These are phyloP conservation scores for Ophiocordyceps camponoti-saundersi DNA, from an alignment of 2,329 filamentous ascomycete species.

Conservation along the genomic window DNA sequence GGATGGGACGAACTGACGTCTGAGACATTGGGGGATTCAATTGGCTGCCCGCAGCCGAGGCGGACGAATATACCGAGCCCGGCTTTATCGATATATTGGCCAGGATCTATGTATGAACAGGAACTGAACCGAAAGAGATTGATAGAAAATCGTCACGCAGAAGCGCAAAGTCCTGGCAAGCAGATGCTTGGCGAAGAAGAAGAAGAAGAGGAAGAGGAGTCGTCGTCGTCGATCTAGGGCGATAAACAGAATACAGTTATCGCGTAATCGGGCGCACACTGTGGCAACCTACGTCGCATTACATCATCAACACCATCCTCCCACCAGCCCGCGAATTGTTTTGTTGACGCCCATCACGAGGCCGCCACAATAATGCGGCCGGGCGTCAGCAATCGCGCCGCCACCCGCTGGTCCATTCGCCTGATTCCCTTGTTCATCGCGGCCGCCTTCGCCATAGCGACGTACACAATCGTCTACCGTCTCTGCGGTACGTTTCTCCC, in stretches of 20 bases:
- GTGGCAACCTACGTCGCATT: not conserved
- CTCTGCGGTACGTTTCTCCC: conserved; percentile 41
- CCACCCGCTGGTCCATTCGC: conserved; percentile 22
- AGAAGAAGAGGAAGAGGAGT: no score
- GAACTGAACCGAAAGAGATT: no score
- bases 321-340: not conserved
- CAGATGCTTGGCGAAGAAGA: no score
- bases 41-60: no score
- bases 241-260: not conserved
- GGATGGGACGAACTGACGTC: no score
- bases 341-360: conserved; percentile 5
- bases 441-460: conserved; percentile 49
- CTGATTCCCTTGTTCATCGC: conserved; percentile 55
- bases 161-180: no score
- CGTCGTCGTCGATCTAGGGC: no score
- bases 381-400: conserved; percentile 11
- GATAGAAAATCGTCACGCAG: no score
- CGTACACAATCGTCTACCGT: conserved; percentile 51
- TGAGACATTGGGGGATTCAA: no score
- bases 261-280: not conserved
- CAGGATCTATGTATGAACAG: no score
- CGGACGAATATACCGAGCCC: no score
- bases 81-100: no score
- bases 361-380: conserved; percentile 15
- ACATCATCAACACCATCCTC: not conserved